Conservation (phyloP, 768 basidiomycete genomes). For the Naganishia randhawae region DNA sequence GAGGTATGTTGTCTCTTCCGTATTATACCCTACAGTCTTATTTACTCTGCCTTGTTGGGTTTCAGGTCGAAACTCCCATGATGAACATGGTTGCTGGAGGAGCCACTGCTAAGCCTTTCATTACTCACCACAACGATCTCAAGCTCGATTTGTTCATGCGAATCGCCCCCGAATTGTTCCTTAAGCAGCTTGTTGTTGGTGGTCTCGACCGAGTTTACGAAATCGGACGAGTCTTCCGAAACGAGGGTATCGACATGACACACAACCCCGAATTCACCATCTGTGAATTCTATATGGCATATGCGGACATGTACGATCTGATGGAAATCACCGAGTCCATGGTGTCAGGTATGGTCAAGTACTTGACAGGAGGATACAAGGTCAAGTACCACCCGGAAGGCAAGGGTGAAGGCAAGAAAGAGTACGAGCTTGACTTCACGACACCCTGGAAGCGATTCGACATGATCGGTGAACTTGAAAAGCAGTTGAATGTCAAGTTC, state of each 20-base stretch:
- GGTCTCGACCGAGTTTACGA: slow-evolving; percentile 97
- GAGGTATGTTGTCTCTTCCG: slow-evolving; percentile 55
- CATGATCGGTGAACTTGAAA: slow-evolving; percentile 94
- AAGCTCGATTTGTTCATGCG: slow-evolving; percentile 94
- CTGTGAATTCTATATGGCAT: slow-evolving; percentile 99
- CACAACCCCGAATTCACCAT: slow-evolving; percentile 99
- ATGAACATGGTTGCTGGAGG: slow-evolving; percentile 94
- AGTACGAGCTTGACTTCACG: slow-evolving; percentile 77
- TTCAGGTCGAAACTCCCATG: slow-evolving; percentile 88
- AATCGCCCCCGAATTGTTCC: slow-evolving; percentile 93
- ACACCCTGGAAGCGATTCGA: slow-evolving; percentile 97
- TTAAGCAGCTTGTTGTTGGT: slow-evolving; percentile 95
- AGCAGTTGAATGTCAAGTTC: slow-evolving; percentile 87
- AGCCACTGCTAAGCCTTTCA: slow-evolving; percentile 96
- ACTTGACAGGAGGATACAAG: slow-evolving; percentile 70
- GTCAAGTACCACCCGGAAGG: slow-evolving; percentile 89
- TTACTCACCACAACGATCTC: slow-evolving; percentile 98
- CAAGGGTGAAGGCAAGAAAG: slow-evolving; percentile 62
- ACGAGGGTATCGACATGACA: slow-evolving; percentile 97
- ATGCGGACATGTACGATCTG: slow-evolving; percentile 96
- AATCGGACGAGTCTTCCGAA: slow-evolving; percentile 95
- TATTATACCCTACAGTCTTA: background rate
- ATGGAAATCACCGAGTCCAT: slow-evolving; percentile 95
- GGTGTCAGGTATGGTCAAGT: slow-evolving; percentile 85
- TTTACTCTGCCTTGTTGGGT: background rate